Conservation (phyloP, 192 early-diverging fungal species). For the Backusella tuberculispora region DNA sequence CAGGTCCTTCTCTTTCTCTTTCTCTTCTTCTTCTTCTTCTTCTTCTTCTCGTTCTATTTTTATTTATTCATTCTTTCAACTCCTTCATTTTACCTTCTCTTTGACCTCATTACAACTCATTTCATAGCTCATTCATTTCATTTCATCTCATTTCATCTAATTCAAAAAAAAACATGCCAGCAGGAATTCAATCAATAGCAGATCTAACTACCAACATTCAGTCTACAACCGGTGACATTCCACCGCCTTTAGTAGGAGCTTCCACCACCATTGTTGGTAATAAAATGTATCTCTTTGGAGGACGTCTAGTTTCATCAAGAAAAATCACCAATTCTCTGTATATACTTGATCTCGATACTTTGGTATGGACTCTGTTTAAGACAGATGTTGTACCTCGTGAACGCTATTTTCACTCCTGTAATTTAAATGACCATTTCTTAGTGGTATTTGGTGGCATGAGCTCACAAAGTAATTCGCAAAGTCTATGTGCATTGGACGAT, state of each 20-base stretch:
- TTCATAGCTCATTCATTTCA: background rate
- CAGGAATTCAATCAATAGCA: constrained; percentile 50
- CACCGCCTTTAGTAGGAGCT: constrained; percentile 74
- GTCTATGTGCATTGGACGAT: constrained; percentile 64
- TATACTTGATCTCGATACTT: constrained; percentile 62
- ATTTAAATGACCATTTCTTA: constrained; percentile 64
- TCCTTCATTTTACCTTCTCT: background rate
- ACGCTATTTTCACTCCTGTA: constrained; percentile 79
- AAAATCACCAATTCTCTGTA: constrained; percentile 75
- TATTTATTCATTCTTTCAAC: background rate
- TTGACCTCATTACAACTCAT: constrained; percentile 3
- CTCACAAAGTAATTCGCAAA: constrained; percentile 51
- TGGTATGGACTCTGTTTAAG: constrained; percentile 55
- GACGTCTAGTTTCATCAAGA: constrained; percentile 66
- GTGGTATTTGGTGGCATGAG: constrained; percentile 83
- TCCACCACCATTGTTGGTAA: constrained; percentile 69
- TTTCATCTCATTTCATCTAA: background rate
- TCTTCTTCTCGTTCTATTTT: no score
- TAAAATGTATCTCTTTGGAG: constrained; percentile 73
- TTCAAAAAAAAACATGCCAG: background rate
- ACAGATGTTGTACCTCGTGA: constrained; percentile 50
- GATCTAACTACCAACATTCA: constrained; percentile 51
- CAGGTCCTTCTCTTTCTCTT: background rate
- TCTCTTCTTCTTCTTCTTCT: no score
- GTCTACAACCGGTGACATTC: constrained; percentile 67